Evolutionary conservation across 495 filamentous ascomycete species (phyloP), one percentile per base, ranked within the genome.

Genomic region (Penicillium cinerascens): DNA sequence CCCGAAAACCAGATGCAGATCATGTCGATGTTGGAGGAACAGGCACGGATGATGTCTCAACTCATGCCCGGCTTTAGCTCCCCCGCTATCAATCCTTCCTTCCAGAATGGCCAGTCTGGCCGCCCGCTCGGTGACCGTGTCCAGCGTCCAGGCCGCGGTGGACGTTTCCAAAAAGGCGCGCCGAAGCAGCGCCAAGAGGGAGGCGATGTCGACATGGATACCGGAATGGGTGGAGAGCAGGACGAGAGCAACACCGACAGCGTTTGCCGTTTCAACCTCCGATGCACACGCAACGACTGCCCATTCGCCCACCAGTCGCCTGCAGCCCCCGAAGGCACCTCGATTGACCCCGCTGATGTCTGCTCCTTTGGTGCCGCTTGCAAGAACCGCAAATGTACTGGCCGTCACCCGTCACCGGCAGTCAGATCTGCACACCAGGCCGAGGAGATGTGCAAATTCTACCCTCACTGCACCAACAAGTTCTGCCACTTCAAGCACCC

Each of bases 231-330:
- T 54, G 65, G 65, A 11, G 62, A 61, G 66, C 83, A 50, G 54
- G 83, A 84, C 10, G 79, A 86, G 55, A 81, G 80, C 56, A 74
- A 70, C 35, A 59, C 71, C 17, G 43, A 74, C 82, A 65, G 35
- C 42, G 58, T 71, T 29, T 99, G 93, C 79, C 88, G 85, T 41
- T 99, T 86, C 74, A 96, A 96, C 70, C 76, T 90, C 27, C 76
- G 79, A 44, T 99, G 93, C 73, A 88, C 85, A 17, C 91, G 95
- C 64, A 80, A 82, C 54, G 90, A 96, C 51, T 99, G 93, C 68
- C 85, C 83, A 40, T 97, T 89, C 66, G 93, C 89, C 22, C 93
- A 99, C 61, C 93, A 96, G 67, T 96, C 92, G 13, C 89, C 93
- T 22, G 92, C 88, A 18, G 91, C 92, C 35, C 88, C 89, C 15